Evolutionary conservation across 345 rosid species (phyloP).

Genomic region (Tarenaya hassleriana): DNA sequence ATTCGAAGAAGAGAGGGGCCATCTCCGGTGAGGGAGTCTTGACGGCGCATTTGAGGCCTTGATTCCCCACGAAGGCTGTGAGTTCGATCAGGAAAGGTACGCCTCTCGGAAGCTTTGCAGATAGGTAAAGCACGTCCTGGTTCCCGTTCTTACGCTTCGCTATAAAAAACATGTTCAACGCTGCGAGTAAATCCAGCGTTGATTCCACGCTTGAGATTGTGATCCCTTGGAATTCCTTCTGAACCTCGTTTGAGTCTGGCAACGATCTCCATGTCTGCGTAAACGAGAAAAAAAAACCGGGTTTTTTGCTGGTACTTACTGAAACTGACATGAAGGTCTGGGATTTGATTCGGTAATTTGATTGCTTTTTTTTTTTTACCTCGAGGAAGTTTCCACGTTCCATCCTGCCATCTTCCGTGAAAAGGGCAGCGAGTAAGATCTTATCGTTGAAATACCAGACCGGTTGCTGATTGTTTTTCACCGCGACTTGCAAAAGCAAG

Average conservation of each 20-base stretch:
- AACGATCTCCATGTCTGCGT: conserved; percentile 98
- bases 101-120: conserved; percentile 71
- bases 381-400: conserved; percentile 88
- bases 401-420: conserved; percentile 87
- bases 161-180: conserved; percentile 77
- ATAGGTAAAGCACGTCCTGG: too few species aligned
- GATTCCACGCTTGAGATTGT: conserved; percentile 48
- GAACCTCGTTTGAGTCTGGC: conserved; percentile 82
- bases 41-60: conserved; percentile 73
- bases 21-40: conserved; percentile 88
- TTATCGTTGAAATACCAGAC: too few species aligned
- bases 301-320: too few species aligned
- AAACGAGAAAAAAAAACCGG: too few species aligned
- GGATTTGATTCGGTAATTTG: too few species aligned
- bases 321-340: too few species aligned
- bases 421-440: conserved; percentile 52
- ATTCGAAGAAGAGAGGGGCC: conserved; percentile 80
- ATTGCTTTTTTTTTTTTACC: too few species aligned
- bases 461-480: conserved; percentile 86
- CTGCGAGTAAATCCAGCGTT: conserved; percentile 59
- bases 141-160: conserved; percentile 89
- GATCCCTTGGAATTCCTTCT: conserved; percentile 55
- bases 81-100: conserved; percentile 72
- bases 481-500: conserved; percentile 87
- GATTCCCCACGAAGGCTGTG: conserved; percentile 58